A percentile compares a stretch with the other conserved stretches of the same genome.
These are phyloP conservation scores for Solanum hybrid DNA, from an alignment of 305 asterid species.

Conservation along the genomic window DNA sequence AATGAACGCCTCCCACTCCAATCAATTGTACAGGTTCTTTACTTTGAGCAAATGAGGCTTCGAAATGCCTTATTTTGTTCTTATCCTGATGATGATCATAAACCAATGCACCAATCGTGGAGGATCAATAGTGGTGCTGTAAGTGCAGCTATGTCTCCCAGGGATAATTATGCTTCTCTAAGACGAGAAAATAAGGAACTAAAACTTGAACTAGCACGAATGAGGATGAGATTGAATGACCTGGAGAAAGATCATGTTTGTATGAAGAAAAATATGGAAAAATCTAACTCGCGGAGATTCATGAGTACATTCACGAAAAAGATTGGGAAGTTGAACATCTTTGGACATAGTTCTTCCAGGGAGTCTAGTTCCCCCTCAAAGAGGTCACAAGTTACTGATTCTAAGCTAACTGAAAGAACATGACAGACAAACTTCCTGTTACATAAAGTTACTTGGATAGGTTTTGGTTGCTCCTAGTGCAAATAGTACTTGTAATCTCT, in stretches of 20 bases:
- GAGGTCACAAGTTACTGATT: slow-evolving; percentile 65
- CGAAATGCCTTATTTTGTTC: slow-evolving; percentile 60
- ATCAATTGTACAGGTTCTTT: slow-evolving; percentile 87
- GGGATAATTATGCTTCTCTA: slow-evolving; percentile 77
- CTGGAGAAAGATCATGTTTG: slow-evolving; percentile 82
- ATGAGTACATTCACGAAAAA: slow-evolving; percentile 50
- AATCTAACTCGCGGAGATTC: slow-evolving; percentile 46
- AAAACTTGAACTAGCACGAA: slow-evolving; percentile 76
- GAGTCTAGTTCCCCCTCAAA: slow-evolving; percentile 61
- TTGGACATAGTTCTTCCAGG: slow-evolving; percentile 44
- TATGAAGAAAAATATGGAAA: slow-evolving; percentile 74
- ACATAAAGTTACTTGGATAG: background rate
- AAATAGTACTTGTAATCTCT: slow-evolving; percentile 1
- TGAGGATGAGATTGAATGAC: slow-evolving; percentile 82
- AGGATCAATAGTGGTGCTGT: slow-evolving; percentile 70
- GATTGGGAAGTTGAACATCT: slow-evolving; percentile 56
- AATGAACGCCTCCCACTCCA: slow-evolving; percentile 94
- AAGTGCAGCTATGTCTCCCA: slow-evolving; percentile 82
- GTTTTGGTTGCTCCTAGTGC: background rate
- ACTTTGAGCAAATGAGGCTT: slow-evolving; percentile 79
- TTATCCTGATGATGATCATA: slow-evolving; percentile 63
- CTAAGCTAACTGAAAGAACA: slow-evolving; percentile 52
- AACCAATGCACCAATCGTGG: slow-evolving; percentile 77
- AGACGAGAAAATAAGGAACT: slow-evolving; percentile 82
- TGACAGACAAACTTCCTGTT: slow-evolving; percentile 13